Evolutionary conservation across 2,329 filamentous ascomycete genomes (phyloP), one percentile per base, ranked within the genome.

Genomic region (Beauveria sp.): DNA sequence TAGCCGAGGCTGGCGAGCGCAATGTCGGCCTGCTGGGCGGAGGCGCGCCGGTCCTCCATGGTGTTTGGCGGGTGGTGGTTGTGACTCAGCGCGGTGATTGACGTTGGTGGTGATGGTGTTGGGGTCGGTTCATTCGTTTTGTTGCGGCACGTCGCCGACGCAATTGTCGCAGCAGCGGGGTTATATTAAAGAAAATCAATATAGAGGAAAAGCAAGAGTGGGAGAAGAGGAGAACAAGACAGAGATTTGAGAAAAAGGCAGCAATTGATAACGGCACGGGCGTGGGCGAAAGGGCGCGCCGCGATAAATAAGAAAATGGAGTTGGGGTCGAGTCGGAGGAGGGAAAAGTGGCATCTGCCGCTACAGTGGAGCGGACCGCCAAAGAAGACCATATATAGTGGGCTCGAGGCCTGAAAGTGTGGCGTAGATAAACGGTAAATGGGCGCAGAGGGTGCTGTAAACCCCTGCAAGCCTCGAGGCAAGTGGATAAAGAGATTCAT

Each of bases 1-100:
- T 82, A 79, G 66, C 80, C 80, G 26, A 82, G 73, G 22, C 73
- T 70, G 66, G 76, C 79, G 62, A 83, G 76, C 40, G 76, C 76
- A 59, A 73, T 73, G 63, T 78, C 76, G 68, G 78, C 77, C 22
- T 65, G 48, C 48, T 61, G 52, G 6, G 59, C 64, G 12, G 67
- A 66, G 24, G 60, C 40, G 24, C 65, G 65, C 45, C 63, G 60
- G 48, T 63, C 63, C 63, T 50, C 22, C 45, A 50, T 59, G 45
- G 16, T 20, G 28, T 28, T 28, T 22, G 54, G 28, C 40, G 20
- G 8, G 5, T 34, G 12, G 34, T 38, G 50, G 4, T 45, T 38
- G 28, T 57, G 54, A 31, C 12, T 46, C 31, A 28, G 34, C 18
- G 53, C 38, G 18, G 28, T 56, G 40, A 14, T 50, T 26, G 26